phyloP scores from a whole-genome alignment of 2,329 filamentous ascomycete species.

The Ceratocystis variospora region DNA sequence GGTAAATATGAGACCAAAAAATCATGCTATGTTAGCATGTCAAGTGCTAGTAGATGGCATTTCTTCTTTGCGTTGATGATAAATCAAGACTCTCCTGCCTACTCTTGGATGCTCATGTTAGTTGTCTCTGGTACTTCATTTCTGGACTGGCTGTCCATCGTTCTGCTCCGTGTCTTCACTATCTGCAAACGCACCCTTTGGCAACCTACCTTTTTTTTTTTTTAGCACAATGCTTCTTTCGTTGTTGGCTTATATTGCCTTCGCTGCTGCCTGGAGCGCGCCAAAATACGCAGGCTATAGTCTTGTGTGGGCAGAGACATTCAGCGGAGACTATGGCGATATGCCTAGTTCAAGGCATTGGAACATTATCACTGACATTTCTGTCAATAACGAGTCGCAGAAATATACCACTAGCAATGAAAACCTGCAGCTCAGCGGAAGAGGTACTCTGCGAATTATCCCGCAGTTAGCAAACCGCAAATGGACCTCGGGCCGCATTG shows the following conservation, averaged over 20 bases:
- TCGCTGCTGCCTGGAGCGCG: conserved; percentile 28
- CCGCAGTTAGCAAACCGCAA: conserved; percentile 29
- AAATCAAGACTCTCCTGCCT: too few relatives aligned
- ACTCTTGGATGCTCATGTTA: too few relatives aligned
- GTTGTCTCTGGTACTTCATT: too few relatives aligned
- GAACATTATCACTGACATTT: conserved; percentile 31
- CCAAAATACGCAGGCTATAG: conserved; percentile 30
- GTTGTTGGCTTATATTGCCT: conserved; percentile 22
- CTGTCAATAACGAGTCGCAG: conserved; percentile 40
- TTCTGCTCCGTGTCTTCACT: background rate
- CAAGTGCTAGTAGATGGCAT: background rate
- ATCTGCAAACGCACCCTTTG: background rate
- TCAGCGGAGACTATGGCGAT: conserved; percentile 28
- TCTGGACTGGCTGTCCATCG: background rate
- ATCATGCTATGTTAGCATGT: background rate
- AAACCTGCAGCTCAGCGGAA: conserved; percentile 40
- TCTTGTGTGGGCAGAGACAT: conserved; percentile 33
- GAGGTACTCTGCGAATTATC: conserved; percentile 37
- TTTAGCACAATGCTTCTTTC: conserved; percentile 12
- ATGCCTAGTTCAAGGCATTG: conserved; percentile 29
- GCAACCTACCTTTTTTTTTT: background rate
- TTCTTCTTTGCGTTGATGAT: too few relatives aligned
- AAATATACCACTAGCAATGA: conserved; percentile 33
- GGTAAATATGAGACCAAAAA: background rate
- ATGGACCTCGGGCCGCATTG: conserved; percentile 45